Conservation (phyloP, 371 early-diverging fungal species). For the Mortierella sp. region DNA sequence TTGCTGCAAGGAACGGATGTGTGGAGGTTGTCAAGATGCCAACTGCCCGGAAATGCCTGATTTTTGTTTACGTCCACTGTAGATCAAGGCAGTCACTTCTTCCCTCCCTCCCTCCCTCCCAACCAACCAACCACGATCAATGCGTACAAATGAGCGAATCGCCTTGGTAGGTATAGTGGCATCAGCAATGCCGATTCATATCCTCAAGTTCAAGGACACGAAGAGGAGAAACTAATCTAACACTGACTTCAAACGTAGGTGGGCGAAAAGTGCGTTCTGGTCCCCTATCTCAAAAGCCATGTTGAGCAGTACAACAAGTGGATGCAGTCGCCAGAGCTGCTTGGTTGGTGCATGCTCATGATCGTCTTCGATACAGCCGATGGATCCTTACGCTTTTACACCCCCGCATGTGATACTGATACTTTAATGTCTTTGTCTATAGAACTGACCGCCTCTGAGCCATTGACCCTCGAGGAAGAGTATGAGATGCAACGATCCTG, state of each 20-base stretch:
- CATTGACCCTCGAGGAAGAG: slow-evolving; percentile 90
- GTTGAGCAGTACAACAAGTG: slow-evolving; percentile 91
- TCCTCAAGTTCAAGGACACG: no score
- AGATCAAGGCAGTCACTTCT: no score
- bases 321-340: slow-evolving; percentile 92
- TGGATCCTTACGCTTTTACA: no score
- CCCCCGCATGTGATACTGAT: no score
- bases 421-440: background rate
- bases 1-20: background rate
- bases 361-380: no score
- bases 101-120: background rate
- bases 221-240: slow-evolving; percentile 1
- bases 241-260: slow-evolving; percentile 56
- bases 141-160: slow-evolving; percentile 61
- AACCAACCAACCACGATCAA: slow-evolving; percentile 10
- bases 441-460: slow-evolving; percentile 96
- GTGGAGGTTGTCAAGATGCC: no score
- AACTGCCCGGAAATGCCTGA: no score
- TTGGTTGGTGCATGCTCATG: slow-evolving; percentile 56
- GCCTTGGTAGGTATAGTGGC: slow-evolving; percentile 59
- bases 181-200: no score
- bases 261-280: slow-evolving; percentile 74
- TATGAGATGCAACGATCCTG: slow-evolving; percentile 94
- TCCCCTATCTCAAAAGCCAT: slow-evolving; percentile 89
- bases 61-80: no score